Evolutionary conservation across 1,139 yeast genomes (phyloP).

Genomic region (Pneumocystis wakefieldiae): DNA sequence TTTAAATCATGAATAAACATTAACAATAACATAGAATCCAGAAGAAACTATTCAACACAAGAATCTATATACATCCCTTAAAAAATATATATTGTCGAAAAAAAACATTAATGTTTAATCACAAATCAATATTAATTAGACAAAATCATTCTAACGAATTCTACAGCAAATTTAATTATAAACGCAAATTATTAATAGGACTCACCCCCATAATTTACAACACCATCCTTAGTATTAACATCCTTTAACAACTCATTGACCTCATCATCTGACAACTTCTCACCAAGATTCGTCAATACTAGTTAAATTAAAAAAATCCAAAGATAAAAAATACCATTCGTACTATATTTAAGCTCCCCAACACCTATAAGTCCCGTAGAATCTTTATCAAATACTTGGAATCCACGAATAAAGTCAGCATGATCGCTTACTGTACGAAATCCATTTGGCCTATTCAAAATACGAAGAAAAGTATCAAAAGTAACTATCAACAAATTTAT

Average conservation of each 20-base stretch:
- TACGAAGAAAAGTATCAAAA: conserved; percentile 61
- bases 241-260: conserved; percentile 94
- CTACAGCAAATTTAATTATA: conserved; percentile 12
- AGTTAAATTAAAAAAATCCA: neutral
- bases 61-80: neutral
- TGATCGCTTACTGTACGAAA: conserved; percentile 84
- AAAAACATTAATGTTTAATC: neutral
- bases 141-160: conserved; percentile 82
- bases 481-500: conserved; percentile 32
- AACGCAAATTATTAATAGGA: neutral
- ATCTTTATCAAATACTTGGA: conserved; percentile 95
- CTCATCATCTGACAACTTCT: conserved; percentile 74
- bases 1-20: neutral
- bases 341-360: conserved; percentile 78
- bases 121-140: conserved; percentile 42
- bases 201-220: conserved; percentile 69
- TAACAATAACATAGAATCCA: neutral
- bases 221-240: conserved; percentile 83
- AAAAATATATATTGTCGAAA: neutral
- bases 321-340: neutral
- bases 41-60: neutral
- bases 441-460: conserved; percentile 77
- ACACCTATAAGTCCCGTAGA: conserved; percentile 91
- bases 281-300: conserved; percentile 80
- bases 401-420: conserved; percentile 92